phyloP scores from a whole-genome alignment of 352 stramenopile genomes.

The Phytophthora ramorum region DNA sequence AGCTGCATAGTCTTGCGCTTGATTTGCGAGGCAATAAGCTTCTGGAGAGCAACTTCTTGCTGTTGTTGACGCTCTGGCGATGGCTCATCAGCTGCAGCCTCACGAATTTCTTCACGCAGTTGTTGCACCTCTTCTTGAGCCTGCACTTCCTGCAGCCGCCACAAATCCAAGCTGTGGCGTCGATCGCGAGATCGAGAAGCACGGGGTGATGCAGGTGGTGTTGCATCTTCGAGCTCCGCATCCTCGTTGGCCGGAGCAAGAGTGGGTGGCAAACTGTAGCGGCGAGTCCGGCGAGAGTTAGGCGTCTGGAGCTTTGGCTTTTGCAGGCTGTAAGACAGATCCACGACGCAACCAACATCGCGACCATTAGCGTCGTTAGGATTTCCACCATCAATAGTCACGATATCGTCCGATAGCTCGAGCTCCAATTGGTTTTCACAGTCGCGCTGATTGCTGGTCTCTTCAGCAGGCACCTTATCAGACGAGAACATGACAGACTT shows the following conservation, averaged over 20 bases:
- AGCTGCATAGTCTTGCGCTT: conserved; percentile 62
- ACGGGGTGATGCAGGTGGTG: conserved; percentile 39
- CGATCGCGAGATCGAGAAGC: conserved; percentile 39
- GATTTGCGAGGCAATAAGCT: conserved; percentile 71
- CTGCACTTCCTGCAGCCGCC: conserved; percentile 50
- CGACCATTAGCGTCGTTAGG: conserved; percentile 43
- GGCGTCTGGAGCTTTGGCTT: conserved; percentile 50
- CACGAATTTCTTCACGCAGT: conserved; percentile 64
- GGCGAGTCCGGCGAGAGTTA: conserved; percentile 36
- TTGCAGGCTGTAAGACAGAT: conserved; percentile 35
- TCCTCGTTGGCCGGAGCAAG: conserved; percentile 35
- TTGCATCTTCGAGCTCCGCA: conserved; percentile 16
- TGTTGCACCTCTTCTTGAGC: conserved; percentile 49
- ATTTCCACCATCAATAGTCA: conserved; percentile 34
- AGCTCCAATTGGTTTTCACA: conserved; percentile 41
- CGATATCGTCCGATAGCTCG: conserved; percentile 29
- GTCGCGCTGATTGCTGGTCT: conserved; percentile 29
- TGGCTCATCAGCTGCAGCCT: conserved; percentile 60
- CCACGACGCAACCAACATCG: conserved; percentile 37
- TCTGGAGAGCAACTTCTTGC: conserved; percentile 75
- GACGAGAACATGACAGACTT: conserved; percentile 27
- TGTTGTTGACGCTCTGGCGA: conserved; percentile 74
- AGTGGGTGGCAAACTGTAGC: conserved; percentile 31
- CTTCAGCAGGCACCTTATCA: conserved; percentile 9
- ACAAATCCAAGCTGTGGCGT: conserved; percentile 62